These are phyloP conservation scores for Gynandropsis gynandra DNA, from an alignment of 345 rosid species.

Conservation along the genomic window DNA sequence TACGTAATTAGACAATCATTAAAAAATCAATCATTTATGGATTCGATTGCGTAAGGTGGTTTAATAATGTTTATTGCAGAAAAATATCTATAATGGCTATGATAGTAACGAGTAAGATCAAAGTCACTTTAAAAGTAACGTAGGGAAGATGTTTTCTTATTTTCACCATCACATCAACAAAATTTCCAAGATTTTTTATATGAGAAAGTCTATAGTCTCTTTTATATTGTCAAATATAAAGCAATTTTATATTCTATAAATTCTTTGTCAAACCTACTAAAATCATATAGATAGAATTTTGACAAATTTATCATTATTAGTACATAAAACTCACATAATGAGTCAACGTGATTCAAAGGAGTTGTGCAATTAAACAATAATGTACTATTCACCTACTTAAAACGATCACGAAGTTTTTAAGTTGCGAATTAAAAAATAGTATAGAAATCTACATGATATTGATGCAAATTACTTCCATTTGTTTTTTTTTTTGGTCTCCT, in stretches of 20 bases:
- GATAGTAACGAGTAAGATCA: not conserved
- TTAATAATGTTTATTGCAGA: not conserved
- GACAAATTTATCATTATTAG: not conserved
- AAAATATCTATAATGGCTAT: not conserved
- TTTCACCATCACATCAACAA: not conserved
- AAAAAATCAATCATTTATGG: no score
- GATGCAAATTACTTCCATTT: not conserved
- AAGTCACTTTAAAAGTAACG: not conserved
- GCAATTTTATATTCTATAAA: conserved; percentile 3
- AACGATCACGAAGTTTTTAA: not conserved
- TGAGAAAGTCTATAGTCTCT: not conserved
- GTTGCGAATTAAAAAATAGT: not conserved
- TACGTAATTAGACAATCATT: no score
- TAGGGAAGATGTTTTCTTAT: not conserved
- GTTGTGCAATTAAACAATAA: not conserved
- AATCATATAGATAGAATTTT: not conserved
- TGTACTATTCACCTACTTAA: not conserved
- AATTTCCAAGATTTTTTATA: not conserved
- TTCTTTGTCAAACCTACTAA: not conserved
- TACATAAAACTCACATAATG: not conserved
- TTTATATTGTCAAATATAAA: not conserved
- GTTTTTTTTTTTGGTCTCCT: not conserved
- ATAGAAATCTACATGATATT: conserved; percentile 2
- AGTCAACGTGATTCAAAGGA: not conserved
- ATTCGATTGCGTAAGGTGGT: no score